phyloP scores from a whole-genome alignment of 225 moss, liverwort and hornwort species.

The Physcomitrium patens region DNA sequence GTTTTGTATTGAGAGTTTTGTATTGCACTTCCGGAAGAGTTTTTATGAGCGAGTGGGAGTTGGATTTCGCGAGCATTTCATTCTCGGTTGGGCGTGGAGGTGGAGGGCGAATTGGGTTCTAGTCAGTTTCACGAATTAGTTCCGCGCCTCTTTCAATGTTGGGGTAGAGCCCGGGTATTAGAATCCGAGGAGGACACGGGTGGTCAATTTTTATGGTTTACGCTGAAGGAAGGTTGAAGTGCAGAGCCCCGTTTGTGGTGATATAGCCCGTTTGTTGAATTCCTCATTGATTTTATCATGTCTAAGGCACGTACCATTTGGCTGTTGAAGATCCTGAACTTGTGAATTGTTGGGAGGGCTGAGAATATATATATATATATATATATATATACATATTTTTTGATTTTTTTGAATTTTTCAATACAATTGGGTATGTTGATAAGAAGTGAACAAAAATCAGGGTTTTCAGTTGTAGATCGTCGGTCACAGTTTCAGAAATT shows the following conservation, averaged over 20 bases:
- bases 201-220: background rate
- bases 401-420: background rate
- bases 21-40: background rate
- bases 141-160: background rate
- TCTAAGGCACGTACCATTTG: background rate
- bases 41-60: background rate
- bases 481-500: background rate
- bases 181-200: background rate
- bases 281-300: background rate
- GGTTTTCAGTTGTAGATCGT: background rate
- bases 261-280: background rate
- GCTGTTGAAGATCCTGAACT: background rate
- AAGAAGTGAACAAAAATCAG: background rate
- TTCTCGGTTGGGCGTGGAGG: background rate
- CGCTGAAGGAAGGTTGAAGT: constrained; percentile 2
- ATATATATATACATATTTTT: too few relatives aligned
- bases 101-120: background rate
- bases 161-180: background rate
- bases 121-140: constrained; percentile 34
- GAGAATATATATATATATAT: background rate
- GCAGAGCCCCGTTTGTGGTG: constrained; percentile 10
- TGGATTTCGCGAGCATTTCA: background rate
- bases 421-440: background rate
- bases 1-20: background rate
- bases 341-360: background rate